Percentiles rank a stretch among this genome's conserved stretches.
Evolutionary conservation across 106 monocot genomes (phyloP).

Genomic region (Dendrobium nobile): DNA sequence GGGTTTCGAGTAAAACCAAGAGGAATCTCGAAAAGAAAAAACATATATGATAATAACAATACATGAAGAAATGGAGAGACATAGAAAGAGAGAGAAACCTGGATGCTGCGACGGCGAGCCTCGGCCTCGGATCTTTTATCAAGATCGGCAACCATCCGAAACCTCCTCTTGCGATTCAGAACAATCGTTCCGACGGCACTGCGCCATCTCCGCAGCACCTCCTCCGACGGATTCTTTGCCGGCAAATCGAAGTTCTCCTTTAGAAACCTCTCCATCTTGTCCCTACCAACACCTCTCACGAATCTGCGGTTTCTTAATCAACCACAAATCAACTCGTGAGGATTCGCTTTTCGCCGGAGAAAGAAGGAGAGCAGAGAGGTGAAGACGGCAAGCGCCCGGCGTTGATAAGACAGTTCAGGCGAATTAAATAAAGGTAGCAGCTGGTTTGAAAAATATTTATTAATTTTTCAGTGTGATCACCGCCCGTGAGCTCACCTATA

Average conservation of each 20-base stretch:
- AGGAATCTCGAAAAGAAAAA: neutral
- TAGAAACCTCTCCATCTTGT: conserved; percentile 23
- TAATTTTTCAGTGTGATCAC: neutral
- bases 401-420: too few relatives aligned
- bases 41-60: neutral
- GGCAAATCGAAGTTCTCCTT: conserved; percentile 24
- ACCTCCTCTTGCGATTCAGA: conserved; percentile 20
- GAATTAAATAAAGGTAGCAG: too few relatives aligned
- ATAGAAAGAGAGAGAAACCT: conserved; percentile 5
- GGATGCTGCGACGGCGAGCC: conserved; percentile 16
- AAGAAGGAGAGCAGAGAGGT: neutral
- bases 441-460: too few relatives aligned
- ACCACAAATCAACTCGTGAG: neutral
- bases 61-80: neutral
- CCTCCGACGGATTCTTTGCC: conserved; percentile 25
- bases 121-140: conserved; percentile 19
- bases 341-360: neutral
- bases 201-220: conserved; percentile 19
- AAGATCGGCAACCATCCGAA: conserved; percentile 22
- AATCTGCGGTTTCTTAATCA: neutral
- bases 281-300: neutral
- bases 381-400: neutral
- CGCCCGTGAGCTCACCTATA: neutral
- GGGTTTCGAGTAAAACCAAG: neutral
- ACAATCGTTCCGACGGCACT: conserved; percentile 26